Conservation (phyloP, 352 stramenopile species). For the Blastocystis sp. region DNA sequence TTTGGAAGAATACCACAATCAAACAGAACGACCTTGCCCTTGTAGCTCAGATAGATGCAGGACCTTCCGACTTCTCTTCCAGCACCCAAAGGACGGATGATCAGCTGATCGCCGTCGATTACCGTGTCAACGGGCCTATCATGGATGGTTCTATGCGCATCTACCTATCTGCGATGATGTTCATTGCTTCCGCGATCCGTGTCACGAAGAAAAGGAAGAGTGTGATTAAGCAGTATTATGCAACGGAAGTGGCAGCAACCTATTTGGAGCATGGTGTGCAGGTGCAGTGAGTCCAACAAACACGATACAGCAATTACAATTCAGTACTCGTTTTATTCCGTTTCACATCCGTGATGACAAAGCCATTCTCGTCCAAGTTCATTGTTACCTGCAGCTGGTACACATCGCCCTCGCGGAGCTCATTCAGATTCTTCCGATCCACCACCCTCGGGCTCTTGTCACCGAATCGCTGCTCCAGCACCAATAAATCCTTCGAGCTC, state of each 20-base stretch:
- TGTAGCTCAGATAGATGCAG: constrained; percentile 99
- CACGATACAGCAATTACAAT: not conserved
- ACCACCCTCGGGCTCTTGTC: not conserved
- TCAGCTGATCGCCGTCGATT: constrained; percentile 74
- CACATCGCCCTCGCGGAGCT: not conserved
- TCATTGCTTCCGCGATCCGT: not conserved
- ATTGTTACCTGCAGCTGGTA: not conserved
- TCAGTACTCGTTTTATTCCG: not conserved
- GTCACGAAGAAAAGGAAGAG: not conserved
- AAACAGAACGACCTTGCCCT: constrained; percentile 94
- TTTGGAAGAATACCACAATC: constrained; percentile 82
- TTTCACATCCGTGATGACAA: not conserved
- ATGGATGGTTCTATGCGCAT: not conserved
- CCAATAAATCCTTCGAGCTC: not conserved
- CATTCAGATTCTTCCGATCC: not conserved
- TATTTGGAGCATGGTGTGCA: too few relatives aligned
- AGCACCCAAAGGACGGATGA: constrained; percentile 89
- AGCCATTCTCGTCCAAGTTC: not conserved
- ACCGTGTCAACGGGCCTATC: constrained; percentile 54
- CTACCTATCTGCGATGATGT: constrained; percentile 34
- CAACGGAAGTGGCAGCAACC: too few relatives aligned
- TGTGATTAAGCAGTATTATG: not conserved
- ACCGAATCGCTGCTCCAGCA: not conserved
- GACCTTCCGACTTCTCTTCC: constrained; percentile 97
- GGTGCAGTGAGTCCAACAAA: not conserved